Evolutionary conservation across 768 basidiomycete genomes (phyloP).

Genomic region (Lanmaoa pseudosensibilis): DNA sequence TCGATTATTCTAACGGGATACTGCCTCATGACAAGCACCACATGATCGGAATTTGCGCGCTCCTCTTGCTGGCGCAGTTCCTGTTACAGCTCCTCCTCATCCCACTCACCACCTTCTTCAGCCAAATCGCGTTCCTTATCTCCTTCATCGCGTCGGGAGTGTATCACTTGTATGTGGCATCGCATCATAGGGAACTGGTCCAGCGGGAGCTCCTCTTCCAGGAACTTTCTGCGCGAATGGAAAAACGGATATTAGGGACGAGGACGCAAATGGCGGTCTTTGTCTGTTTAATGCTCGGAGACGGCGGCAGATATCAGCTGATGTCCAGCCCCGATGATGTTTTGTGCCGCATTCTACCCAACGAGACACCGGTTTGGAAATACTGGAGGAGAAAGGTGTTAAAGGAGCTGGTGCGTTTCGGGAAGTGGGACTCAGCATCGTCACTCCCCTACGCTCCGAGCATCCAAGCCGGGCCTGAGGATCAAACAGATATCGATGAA

Average conservation of each 20-base stretch:
- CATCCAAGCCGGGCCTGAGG: conserved; percentile 12
- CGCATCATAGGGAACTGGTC: conserved; percentile 29
- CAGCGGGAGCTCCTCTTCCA: conserved; percentile 21
- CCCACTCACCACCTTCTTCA: conserved; percentile 32
- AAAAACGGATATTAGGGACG: conserved; percentile 21
- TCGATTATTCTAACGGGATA: conserved; percentile 22
- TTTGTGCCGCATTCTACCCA: conserved; percentile 24
- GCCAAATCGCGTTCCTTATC: conserved; percentile 32
- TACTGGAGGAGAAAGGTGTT: conserved; percentile 28
- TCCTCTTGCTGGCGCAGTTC: conserved; percentile 31
- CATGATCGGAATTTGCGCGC: conserved; percentile 22
- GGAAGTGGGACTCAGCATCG: background rate
- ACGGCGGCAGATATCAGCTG: background rate
- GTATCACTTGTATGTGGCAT: conserved; percentile 34
- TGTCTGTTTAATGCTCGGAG: conserved; percentile 20
- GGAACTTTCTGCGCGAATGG: conserved; percentile 6
- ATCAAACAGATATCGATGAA: conserved; percentile 10
- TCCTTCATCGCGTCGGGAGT: conserved; percentile 32
- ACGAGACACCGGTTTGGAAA: conserved; percentile 29
- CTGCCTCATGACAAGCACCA: conserved; percentile 2
- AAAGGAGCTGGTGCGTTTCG: conserved; percentile 16
- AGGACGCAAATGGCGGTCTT: conserved; percentile 33
- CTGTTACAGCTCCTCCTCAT: conserved; percentile 33
- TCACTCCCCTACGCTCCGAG: conserved; percentile 9
- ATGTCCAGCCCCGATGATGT: conserved; percentile 2